phyloP scores from a whole-genome alignment of 2,329 filamentous ascomycete genomes.

The Phialemonium atrogriseum region DNA sequence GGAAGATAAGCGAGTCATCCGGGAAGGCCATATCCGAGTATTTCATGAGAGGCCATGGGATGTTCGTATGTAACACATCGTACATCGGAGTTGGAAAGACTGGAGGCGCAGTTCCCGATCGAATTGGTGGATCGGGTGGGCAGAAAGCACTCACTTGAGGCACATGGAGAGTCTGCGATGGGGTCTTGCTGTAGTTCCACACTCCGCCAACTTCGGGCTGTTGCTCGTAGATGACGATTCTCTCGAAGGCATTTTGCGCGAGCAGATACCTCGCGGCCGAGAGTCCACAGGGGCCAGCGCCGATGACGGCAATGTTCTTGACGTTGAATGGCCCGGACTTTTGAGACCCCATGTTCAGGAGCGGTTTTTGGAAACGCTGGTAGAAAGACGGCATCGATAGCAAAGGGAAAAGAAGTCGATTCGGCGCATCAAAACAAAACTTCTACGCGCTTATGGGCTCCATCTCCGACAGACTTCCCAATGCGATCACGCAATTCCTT shows the following conservation, averaged over 20 bases:
- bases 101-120: conserved; percentile 36
- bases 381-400: not conserved
- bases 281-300: conserved; percentile 73
- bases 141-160: conserved; percentile 62
- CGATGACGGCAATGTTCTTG: conserved; percentile 65
- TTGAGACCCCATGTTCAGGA: conserved; percentile 7
- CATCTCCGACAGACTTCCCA: too few species aligned
- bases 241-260: conserved; percentile 58
- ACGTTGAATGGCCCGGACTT: conserved; percentile 39
- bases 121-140: conserved; percentile 55
- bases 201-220: conserved; percentile 68
- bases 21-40: conserved; percentile 66
- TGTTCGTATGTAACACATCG: conserved; percentile 75
- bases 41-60: conserved; percentile 72
- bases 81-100: conserved; percentile 81
- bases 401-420: too few species aligned
- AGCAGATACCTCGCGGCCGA: conserved; percentile 72
- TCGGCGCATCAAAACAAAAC: too few species aligned
- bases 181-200: conserved; percentile 67
- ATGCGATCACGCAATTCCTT: too few species aligned
- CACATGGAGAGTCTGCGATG: conserved; percentile 39
- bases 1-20: conserved; percentile 60
- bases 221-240: conserved; percentile 76
- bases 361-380: conserved; percentile 13
- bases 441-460: too few species aligned